Evolutionary conservation across 768 basidiomycete species (phyloP), one percentile per base, ranked within the genome.

Genomic region (Termitomyces sp.): DNA sequence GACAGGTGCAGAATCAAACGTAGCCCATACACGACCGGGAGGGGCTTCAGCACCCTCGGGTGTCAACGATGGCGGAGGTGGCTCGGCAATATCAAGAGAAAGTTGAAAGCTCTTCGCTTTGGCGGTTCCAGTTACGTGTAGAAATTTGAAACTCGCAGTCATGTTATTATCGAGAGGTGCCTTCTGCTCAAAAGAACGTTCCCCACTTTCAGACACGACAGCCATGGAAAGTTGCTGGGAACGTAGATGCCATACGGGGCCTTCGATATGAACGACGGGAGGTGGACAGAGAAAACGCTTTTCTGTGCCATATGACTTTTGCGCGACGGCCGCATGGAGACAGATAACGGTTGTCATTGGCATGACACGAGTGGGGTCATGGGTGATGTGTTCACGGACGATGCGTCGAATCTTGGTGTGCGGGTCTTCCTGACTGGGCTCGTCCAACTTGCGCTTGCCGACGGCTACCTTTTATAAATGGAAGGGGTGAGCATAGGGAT

Each of bases 251-350:
- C 86, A 86, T 40, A 87, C 84, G 2, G 94, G 90, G 19, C 93
- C 92, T 64, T 93, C 90, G 61, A 95, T 91, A 63, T 92, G 90
- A 31, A 98, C 91, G 56, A 96, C 84, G 9, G 94, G 94, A 3
- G 94, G 94, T 9, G 94, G 94, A 65, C 91, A 93, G 38, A 98
- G 81, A 68, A 95, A 94, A 56, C 94, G 87, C 70, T 95, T 94
- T 75, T 97, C 94, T 70, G 88, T 92, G 51, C 92, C 92, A 68
- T 97, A 97, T 11, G 92, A 94, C 74, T 97, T 97, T 75, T 97
- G 94, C 1, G 92, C 94, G 50, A 94, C 92, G 33, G 91, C 91
- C 26, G 94, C 92, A 66, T 96, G 94, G 53, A 94, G 78, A 63
- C 90, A 93, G 59, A 92, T 83, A 33, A 94, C 89, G 40, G 91